These are phyloP conservation scores for Saccharomyces hybrid DNA, from an alignment of 1,139 yeast genomes.

Conservation along the genomic window DNA sequence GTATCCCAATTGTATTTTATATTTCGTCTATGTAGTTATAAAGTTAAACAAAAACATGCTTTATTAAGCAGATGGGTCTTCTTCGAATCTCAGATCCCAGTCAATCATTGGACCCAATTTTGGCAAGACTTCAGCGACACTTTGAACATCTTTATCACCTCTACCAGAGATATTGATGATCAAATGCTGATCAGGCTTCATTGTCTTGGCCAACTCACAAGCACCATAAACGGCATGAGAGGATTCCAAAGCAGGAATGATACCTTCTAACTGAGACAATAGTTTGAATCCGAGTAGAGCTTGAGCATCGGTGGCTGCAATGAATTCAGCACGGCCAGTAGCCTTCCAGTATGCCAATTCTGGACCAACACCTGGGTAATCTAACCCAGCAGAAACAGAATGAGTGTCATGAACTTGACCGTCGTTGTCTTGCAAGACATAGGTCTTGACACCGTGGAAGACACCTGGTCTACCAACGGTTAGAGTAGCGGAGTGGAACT, in stretches of 20 bases:
- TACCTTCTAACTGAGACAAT: conserved; percentile 90
- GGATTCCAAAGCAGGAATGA: conserved; percentile 95
- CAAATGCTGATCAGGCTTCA: conserved; percentile 70
- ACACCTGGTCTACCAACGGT: conserved; percentile 94
- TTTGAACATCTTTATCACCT: conserved; percentile 98
- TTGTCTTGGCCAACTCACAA: conserved; percentile 77
- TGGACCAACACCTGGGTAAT: conserved; percentile 99
- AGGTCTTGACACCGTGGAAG: conserved; percentile 94
- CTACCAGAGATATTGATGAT: conserved; percentile 92
- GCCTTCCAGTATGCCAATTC: conserved; percentile 94
- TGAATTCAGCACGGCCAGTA: conserved; percentile 82
- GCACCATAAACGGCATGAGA: conserved; percentile 96
- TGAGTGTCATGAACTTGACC: conserved; percentile 98
- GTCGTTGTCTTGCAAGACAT: conserved; percentile 78
- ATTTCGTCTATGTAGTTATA: background rate
- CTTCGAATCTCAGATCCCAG: conserved; percentile 91
- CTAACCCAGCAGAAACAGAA: conserved; percentile 96
- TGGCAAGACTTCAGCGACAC: conserved; percentile 92
- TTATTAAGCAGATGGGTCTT: conserved; percentile 24
- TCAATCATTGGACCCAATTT: conserved; percentile 80
- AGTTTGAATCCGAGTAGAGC: conserved; percentile 86
- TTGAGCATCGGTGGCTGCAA: conserved; percentile 89
- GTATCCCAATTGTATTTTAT: background rate
- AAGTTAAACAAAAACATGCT: conserved; percentile 1
- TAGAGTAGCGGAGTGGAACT: conserved; percentile 84